Percentiles rank a stretch among this genome's conserved stretches.
These are phyloP conservation scores for Bipolaris oryzae DNA, from an alignment of 2,329 filamentous ascomycete species.

Conservation along the genomic window DNA sequence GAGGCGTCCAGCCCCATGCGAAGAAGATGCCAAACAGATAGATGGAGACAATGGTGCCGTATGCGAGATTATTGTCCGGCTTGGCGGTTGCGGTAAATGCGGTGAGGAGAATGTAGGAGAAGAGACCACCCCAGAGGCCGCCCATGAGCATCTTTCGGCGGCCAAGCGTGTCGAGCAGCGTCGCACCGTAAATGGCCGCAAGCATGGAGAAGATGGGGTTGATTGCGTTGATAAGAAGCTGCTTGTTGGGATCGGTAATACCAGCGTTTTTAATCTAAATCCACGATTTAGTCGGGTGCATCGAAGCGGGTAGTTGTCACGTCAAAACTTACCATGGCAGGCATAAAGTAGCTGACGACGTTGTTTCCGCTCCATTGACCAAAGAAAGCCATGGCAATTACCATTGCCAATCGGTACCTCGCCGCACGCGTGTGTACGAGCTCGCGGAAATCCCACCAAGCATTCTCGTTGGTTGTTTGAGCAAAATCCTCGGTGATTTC, in stretches of 20 bases:
- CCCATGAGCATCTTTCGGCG: constrained; percentile 47
- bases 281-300: constrained; percentile 13
- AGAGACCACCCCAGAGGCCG: constrained; percentile 43
- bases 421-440: constrained; percentile 40
- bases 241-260: constrained; percentile 44
- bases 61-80: constrained; percentile 37
- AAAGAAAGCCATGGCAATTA: constrained; percentile 51
- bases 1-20: constrained; percentile 50
- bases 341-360: constrained; percentile 43
- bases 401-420: constrained; percentile 46
- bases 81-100: constrained; percentile 44
- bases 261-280: constrained; percentile 47
- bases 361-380: constrained; percentile 52
- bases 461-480: constrained; percentile 37
- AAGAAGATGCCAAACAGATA: constrained; percentile 52
- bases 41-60: constrained; percentile 50
- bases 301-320: not conserved
- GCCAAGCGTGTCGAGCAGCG: constrained; percentile 42
- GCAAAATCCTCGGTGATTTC: constrained; percentile 46
- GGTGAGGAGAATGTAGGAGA: constrained; percentile 45
- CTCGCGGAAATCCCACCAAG: constrained; percentile 46
- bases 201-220: constrained; percentile 50
- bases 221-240: constrained; percentile 51
- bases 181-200: constrained; percentile 48
- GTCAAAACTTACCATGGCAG: constrained; percentile 16